Evolutionary conservation across 176 grass and related monocot species (phyloP).

Genomic region (Dactylis glomerata): DNA sequence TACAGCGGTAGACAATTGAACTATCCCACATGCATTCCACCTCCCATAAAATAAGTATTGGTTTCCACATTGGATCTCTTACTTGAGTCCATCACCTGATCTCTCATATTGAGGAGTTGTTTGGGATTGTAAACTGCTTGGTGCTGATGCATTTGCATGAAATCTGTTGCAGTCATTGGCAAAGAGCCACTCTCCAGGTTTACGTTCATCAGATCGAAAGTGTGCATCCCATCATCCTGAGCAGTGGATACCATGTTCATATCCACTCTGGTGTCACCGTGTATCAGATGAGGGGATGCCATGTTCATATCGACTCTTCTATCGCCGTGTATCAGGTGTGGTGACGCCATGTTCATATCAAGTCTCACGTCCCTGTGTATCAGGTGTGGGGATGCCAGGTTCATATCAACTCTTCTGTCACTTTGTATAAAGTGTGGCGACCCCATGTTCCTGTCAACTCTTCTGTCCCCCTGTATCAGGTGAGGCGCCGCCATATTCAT

Average conservation of each 20-base stretch:
- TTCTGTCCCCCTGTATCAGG: conserved; percentile 41
- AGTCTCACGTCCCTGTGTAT: conserved; percentile 41
- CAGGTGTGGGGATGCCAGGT: conserved; percentile 37
- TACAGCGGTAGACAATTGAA: conserved; percentile 28
- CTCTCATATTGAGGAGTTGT: conserved; percentile 44
- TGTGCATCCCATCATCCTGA: conserved; percentile 47
- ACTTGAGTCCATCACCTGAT: conserved; percentile 55
- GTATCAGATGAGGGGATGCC: conserved; percentile 46
- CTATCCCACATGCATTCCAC: conserved; percentile 65
- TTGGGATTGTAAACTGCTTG: conserved; percentile 49
- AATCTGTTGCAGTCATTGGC: conserved; percentile 54
- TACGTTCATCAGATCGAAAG: conserved; percentile 51
- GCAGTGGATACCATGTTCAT: conserved; percentile 52
- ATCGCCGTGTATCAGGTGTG: conserved; percentile 39
- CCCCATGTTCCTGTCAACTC: conserved; percentile 42
- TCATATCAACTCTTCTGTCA: conserved; percentile 55
- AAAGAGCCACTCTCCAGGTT: conserved; percentile 52
- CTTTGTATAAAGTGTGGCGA: conserved; percentile 41
- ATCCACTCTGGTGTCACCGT: conserved; percentile 38
- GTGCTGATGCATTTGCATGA: conserved; percentile 66
- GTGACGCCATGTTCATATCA: conserved; percentile 60
- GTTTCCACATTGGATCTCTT: conserved; percentile 64
- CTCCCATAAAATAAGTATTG: conserved; percentile 53
- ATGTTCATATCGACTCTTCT: conserved; percentile 45
- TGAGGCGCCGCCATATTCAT: conserved; percentile 46